Evolutionary conservation across 2,329 filamentous ascomycete genomes (phyloP).

Genomic region (Colletotrichum salicis): DNA sequence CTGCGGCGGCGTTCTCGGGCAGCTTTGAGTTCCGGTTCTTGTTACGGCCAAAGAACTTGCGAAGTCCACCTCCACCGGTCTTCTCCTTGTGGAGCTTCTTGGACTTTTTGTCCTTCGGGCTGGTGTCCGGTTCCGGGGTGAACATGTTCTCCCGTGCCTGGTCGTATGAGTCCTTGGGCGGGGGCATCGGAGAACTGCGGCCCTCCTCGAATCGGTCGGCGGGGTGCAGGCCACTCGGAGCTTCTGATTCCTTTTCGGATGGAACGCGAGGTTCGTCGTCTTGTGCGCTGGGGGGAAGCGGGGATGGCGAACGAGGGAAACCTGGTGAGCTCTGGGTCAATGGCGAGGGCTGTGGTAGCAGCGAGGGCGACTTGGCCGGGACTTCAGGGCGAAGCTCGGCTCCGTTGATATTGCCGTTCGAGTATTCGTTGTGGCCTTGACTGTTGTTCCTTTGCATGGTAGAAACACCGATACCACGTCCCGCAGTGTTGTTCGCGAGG

Average conservation of each 20-base stretch:
- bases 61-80: constrained; percentile 60
- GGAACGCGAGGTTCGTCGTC: constrained; percentile 39
- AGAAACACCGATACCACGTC: constrained; percentile 69
- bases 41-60: constrained; percentile 73
- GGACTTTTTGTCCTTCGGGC: constrained; percentile 57
- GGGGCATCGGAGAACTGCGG: constrained; percentile 52
- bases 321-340: constrained; percentile 40
- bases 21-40: constrained; percentile 70
- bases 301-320: constrained; percentile 13
- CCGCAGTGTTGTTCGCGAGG: constrained; percentile 77
- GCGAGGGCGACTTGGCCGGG: constrained; percentile 53
- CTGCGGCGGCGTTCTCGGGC: constrained; percentile 63
- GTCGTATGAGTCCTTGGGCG: constrained; percentile 48
- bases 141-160: constrained; percentile 49
- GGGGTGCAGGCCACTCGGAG: constrained; percentile 48
- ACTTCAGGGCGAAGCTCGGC: constrained; percentile 51
- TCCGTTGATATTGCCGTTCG: constrained; percentile 48
- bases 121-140: constrained; percentile 53
- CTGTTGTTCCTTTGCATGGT: constrained; percentile 55
- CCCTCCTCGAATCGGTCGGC: constrained; percentile 47
- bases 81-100: constrained; percentile 68
- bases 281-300: constrained; percentile 16
- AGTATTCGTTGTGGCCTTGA: constrained; percentile 38
- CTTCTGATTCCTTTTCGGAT: constrained; percentile 52
- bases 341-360: constrained; percentile 39